Base-by-base conservation (phyloP, 768 basidiomycete genomes). In the Mycena capillaripes region DNA sequence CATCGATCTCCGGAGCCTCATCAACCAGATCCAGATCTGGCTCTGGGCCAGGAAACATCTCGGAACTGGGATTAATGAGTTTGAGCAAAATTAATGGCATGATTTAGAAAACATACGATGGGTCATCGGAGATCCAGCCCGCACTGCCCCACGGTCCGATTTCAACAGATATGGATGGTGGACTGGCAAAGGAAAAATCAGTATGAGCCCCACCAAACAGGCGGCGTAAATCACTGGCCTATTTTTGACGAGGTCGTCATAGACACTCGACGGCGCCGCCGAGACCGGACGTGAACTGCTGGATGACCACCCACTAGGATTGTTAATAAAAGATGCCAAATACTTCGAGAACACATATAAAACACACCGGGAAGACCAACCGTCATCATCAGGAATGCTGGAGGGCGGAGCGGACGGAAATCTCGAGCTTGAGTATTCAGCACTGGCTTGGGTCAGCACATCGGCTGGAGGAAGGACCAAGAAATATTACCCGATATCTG, bases 161-260 rank as follows among this genome's bases (percentile, higher is more conserved):
- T 44, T 65, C 52, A 56, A 56, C 64, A 42, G 53, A 65, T 55
- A 56, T 19, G 52, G 64, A 42, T 27, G 38, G 52, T 30, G 52
- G 40, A 14, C 52, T 65, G 46, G 52, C 23, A 44, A 17, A 14
- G 32, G 48, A 25, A 44, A 44, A 44, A 65, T 65, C 29, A 56
- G 40, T 27, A 40, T 36, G 46, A 48, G 25, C n/a, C 21, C n/a
- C 21, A 27, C 30, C 48, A 62, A 55, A 42, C 4, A 42, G 23
- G 34, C n/a, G n/a, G n/a, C n/a, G n/a, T n/a, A 42, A 55, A 66
- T 56, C 53, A 56, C 64, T 55, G 27, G n/a, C 64, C 64, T 66
- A 66, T 66, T 32, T 42, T 44, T 23, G 64, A 14, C 34, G 10
- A 56, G 36, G 40, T 66, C 65, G 42, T 9, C 53, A 57, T 46